Percentiles rank a stretch among this genome's conserved stretches.
Conservation (phyloP, 2,329 filamentous ascomycete genomes). For the Colletotrichum navitas region DNA sequence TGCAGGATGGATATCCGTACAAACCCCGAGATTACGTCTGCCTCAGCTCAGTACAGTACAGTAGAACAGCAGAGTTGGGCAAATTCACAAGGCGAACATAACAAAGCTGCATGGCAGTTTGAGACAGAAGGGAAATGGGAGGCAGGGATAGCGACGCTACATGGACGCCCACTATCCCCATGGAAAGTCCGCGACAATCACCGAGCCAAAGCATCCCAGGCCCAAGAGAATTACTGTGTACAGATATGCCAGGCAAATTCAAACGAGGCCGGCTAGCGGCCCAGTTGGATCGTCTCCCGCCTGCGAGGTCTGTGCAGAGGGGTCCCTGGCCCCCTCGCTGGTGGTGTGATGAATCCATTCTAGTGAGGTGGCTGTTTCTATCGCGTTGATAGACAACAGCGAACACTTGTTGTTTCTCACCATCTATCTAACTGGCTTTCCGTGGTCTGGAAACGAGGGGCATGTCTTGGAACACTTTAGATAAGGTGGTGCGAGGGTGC, state of each 20-base stretch:
- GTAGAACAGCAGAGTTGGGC: constrained; percentile 19
- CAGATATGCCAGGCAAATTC: neutral
- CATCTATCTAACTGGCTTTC: neutral
- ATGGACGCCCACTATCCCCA: constrained; percentile 11
- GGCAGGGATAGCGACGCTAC: constrained; percentile 28
- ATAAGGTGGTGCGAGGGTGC: neutral
- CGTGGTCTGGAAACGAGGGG: constrained; percentile 20
- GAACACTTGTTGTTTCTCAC: neutral
- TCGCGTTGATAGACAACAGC: neutral
- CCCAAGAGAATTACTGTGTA: neutral
- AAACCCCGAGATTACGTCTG: constrained; percentile 34
- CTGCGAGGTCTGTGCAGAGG: constrained; percentile 27
- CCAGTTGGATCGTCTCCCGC: constrained; percentile 22
- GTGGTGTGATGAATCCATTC: neutral
- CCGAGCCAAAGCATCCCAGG: constrained; percentile 19
- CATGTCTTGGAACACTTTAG: constrained; percentile 10
- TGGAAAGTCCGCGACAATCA: constrained; percentile 27
- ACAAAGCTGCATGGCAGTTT: constrained; percentile 30
- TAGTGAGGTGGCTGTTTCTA: neutral
- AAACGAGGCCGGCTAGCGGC: constrained; percentile 20
- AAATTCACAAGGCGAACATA: neutral
- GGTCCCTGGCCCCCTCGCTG: neutral
- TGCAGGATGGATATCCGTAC: neutral
- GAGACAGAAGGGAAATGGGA: constrained; percentile 18
- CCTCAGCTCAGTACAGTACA: constrained; percentile 33